Evolutionary conservation across 495 filamentous ascomycete species (phyloP).

Genomic region (Xylaria castorea): DNA sequence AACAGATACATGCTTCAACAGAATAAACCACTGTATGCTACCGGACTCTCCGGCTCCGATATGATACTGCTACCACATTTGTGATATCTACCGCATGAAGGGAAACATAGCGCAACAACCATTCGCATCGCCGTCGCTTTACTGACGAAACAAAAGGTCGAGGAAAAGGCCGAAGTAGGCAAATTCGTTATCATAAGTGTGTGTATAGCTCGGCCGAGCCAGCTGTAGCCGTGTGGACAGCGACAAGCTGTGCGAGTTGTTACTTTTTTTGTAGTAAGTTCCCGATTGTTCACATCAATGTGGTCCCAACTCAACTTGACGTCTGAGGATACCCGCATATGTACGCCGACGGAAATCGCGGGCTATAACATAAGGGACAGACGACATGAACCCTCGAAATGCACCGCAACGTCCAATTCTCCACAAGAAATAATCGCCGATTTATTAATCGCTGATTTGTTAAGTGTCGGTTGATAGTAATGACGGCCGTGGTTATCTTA

Average conservation of each 20-base stretch:
- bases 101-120: background rate
- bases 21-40: conserved; percentile 4
- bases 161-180: background rate
- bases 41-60: background rate
- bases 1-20: conserved; percentile 23
- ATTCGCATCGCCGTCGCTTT: background rate
- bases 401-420: background rate
- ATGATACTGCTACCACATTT: background rate
- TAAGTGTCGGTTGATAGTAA: background rate
- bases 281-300: background rate
- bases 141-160: background rate
- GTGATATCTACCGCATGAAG: conserved; percentile 12
- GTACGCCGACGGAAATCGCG: background rate
- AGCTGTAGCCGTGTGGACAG: background rate
- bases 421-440: background rate
- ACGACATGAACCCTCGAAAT: background rate
- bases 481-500: background rate
- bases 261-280: background rate
- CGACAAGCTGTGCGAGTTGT: background rate
- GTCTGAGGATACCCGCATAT: background rate
- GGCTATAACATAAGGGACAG: background rate
- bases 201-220: conserved; percentile 4
- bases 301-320: background rate
- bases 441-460: background rate
- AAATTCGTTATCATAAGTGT: conserved; percentile 7